Evolutionary conservation across 768 basidiomycete genomes (phyloP), one percentile per base, ranked within the genome.

Genomic region (Pulveroboletus sp.): DNA sequence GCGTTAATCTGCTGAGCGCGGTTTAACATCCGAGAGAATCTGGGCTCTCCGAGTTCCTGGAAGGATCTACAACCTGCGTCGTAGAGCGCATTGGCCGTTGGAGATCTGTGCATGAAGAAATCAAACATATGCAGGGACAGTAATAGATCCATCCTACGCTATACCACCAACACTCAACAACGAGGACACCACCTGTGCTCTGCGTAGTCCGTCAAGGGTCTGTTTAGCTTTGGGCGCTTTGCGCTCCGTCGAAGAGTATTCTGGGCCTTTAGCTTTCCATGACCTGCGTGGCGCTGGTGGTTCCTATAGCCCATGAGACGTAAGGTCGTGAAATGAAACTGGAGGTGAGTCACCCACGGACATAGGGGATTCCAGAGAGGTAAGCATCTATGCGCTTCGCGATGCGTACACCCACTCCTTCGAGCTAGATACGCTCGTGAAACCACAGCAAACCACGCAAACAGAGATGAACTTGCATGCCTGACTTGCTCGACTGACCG

Each of bases 11-110:
- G 66, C 57, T 78, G 75, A 8, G 62, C 45, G 17, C 59, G 53
- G 1, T 62, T 62, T n/a, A 84, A 60, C 61, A 72, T 58, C n/a
- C 57, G 55, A 10, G 65, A 55, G 54, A 70, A 81, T 27, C 57
- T 45, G 7, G 71, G 71, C 7, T 69, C 61, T 28, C 50, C 58
- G 24, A 84, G 64, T 46, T 80, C 74, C 17, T 65, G 67, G 24
- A 77, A 17, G 2, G 70, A 69, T 46, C 47, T 63, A 51, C 79
- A 81, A 5, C 84, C 84, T 6, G 73, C 76, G 6, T 72, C 69
- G 36, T 76, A 71, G 3, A 85, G 71, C n/a, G 70, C 58, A 32
- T 68, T 62, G 8, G 80, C 80, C 18, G 63, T 63, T 11, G 38
- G 44, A 18, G 21, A 11, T 36, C 65, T 62, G 39, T 43, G 15